phyloP scores from a whole-genome alignment of 2,329 filamentous ascomycete species.

The Falciphora oryzae region DNA sequence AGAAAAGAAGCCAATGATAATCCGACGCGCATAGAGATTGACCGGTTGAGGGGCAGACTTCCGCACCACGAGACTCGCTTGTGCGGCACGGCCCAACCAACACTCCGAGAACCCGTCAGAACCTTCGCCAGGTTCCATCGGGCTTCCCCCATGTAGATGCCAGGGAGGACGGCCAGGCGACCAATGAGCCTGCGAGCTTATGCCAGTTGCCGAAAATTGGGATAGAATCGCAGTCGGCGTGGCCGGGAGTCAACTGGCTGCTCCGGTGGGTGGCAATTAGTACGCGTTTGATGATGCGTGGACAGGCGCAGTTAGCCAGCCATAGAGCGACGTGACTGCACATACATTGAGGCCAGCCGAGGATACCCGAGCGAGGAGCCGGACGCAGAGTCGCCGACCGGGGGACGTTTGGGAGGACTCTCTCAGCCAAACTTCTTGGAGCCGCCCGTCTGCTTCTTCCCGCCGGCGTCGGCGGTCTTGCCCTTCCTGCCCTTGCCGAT shows the following conservation, averaged over 20 bases:
- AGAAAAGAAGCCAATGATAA: neutral
- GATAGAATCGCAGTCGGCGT: neutral
- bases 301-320: too few species aligned
- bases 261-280: neutral
- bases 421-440: conserved; percentile 50
- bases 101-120: neutral
- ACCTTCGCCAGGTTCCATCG: neutral
- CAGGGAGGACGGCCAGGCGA: too few species aligned
- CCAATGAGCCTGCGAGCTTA: neutral
- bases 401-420: neutral
- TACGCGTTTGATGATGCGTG: neutral
- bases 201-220: neutral
- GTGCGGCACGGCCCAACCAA: neutral
- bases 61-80: neutral
- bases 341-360: neutral
- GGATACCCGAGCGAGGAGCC: neutral
- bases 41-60: neutral
- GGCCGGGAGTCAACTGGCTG: neutral
- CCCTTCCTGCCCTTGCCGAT: conserved; percentile 49
- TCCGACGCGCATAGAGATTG: too few species aligned
- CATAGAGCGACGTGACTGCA: neutral
- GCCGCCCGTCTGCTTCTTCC: conserved; percentile 36
- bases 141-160: too few species aligned
- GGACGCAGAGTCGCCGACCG: neutral
- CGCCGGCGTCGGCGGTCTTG: conserved; percentile 17